Conservation (phyloP, 2,329 filamentous ascomycete species). For the Xylariaceae sp. region DNA sequence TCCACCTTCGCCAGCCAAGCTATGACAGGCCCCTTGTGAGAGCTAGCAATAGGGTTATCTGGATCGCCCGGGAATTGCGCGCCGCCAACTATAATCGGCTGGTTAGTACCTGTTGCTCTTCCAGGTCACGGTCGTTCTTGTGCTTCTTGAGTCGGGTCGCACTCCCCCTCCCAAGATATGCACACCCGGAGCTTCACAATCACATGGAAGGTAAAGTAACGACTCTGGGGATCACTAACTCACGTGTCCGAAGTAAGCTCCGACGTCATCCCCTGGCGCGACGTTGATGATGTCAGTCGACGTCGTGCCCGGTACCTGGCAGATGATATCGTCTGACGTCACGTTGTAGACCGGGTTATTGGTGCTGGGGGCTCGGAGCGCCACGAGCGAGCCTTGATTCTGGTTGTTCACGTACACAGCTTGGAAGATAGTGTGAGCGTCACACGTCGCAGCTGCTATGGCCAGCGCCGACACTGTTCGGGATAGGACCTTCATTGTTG, state of each 20-base stretch:
- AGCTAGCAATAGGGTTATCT: slow-evolving; percentile 52
- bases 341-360: slow-evolving; percentile 53
- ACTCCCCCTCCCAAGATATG: too few relatives aligned
- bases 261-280: slow-evolving; percentile 48
- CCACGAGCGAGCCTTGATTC: slow-evolving; percentile 40
- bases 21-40: slow-evolving; percentile 52
- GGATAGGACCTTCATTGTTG: slow-evolving; percentile 38
- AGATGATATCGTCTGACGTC: slow-evolving; percentile 45
- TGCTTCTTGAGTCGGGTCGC: too few relatives aligned
- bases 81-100: too few relatives aligned
- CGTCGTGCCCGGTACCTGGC: slow-evolving; percentile 42
- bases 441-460: slow-evolving; percentile 33
- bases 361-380: slow-evolving; percentile 44
- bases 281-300: slow-evolving; percentile 44
- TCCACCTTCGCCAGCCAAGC: slow-evolving; percentile 52
- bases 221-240: too few relatives aligned
- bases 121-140: too few relatives aligned
- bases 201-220: too few relatives aligned
- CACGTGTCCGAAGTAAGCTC: slow-evolving; percentile 50
- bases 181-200: too few relatives aligned
- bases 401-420: slow-evolving; percentile 45
- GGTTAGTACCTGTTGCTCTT: too few relatives aligned
- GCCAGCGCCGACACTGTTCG: slow-evolving; percentile 32
- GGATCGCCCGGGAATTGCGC: slow-evolving; percentile 45
- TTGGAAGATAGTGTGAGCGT: slow-evolving; percentile 43